Base-by-base conservation (phyloP, 2,329 filamentous ascomycete genomes). In the Knufia fluminis region DNA sequence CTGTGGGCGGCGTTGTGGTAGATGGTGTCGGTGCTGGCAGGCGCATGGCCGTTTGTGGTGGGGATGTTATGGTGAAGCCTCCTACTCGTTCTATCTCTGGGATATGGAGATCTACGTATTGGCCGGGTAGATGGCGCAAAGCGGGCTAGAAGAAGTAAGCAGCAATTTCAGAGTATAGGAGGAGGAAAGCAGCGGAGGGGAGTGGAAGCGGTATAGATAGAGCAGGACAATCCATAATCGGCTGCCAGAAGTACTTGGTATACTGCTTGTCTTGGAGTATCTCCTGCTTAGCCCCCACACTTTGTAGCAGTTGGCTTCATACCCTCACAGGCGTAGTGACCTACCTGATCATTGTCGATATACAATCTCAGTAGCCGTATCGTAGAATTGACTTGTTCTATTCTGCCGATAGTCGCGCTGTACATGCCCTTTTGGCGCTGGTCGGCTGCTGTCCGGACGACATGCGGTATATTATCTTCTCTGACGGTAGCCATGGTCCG, bases 31-130 rank as follows among this genome's bases (percentile, higher is more conserved):
- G 51, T 35, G 1, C 57, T 10, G 45, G 45, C 45, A 41, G 53
- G 9, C 61, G 61, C n/a, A 64, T 58, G 9, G 57, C 42, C 53
- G 2, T 78, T 68, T 36, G 74, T 75, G 0, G 87, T 0, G 83
- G 70, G 1, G 86, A 92, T 4, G 87, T 91, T 55, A 94, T 85
- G 36, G 88, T 94, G 71, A 94, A 95, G 51, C 89, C 89, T 28
- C 89, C 89, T 2, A 86, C 82, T 62, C 83, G 80, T 38, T 75
- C 60, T 39, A 86, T 68, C 32, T 71, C 72, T 1, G 89, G 87
- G 47, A 88, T 77, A 63, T 85, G 83, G 4, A 88, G 82, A 64
- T 95, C 89, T 49, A 95, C 75, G 86, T 88, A 95, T 72, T 94
- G 89, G 48, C 89, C 89, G 3, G 89, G 80, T 4, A 81, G 73